Conservation (phyloP, 306 rosid genomes). For the Prinsepia uniflora region DNA sequence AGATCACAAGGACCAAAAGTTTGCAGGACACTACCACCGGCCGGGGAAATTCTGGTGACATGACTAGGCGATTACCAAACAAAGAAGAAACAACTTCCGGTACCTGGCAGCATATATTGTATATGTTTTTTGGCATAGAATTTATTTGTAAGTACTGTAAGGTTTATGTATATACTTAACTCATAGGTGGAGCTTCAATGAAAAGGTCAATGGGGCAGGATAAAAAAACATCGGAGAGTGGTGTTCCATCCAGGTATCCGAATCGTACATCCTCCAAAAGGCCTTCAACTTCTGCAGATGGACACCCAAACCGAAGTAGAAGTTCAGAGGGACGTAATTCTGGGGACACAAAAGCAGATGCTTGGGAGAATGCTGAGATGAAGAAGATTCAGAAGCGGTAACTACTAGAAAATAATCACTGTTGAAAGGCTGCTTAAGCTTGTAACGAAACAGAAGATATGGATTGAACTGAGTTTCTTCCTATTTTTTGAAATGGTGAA, state of each 20-base stretch:
- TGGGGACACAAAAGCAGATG: constrained; percentile 35
- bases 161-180: no score
- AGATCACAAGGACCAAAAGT: constrained; percentile 31
- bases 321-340: constrained; percentile 14
- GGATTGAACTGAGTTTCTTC: neutral
- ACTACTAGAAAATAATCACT: neutral
- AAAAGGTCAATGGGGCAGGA: constrained; percentile 36
- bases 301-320: constrained; percentile 26
- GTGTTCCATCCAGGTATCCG: constrained; percentile 25
- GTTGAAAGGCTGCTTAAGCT: neutral
- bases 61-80: constrained; percentile 27
- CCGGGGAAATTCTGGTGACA: constrained; percentile 26
- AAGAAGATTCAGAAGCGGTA: constrained; percentile 48
- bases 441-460: neutral
- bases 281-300: constrained; percentile 25
- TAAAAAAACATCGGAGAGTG: constrained; percentile 24
- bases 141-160: constrained; percentile 15
- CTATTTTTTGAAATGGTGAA: neutral
- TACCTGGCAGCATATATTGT: neutral
- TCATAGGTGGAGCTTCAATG: constrained; percentile 41
- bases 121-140: neutral
- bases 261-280: constrained; percentile 27
- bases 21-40: constrained; percentile 22
- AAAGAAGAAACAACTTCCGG: constrained; percentile 30
- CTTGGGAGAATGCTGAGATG: constrained; percentile 53